phyloP scores from a whole-genome alignment of 768 basidiomycete genomes.

The Lyophyllum shimeji region DNA sequence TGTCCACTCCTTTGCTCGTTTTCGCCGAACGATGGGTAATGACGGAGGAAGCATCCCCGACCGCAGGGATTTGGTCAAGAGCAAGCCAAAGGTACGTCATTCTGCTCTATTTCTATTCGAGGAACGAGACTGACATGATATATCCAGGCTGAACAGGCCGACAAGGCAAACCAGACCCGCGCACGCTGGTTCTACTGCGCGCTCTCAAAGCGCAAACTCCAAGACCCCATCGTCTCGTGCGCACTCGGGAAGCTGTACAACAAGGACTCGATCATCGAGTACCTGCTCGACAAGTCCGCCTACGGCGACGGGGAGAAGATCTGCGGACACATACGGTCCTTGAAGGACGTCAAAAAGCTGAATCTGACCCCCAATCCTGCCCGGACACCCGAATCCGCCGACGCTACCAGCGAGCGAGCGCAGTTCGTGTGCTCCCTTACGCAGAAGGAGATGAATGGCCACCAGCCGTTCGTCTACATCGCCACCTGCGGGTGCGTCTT shows the following conservation, averaged over 20 bases:
- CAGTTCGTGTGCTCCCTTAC: conserved; percentile 91
- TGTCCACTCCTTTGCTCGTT: background rate
- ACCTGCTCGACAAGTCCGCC: conserved; percentile 74
- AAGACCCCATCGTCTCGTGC: conserved; percentile 89
- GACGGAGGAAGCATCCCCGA: conserved; percentile 89
- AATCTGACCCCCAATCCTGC: conserved; percentile 76
- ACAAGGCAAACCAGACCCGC: conserved; percentile 85
- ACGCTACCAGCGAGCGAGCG: conserved; percentile 46
- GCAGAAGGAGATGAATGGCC: conserved; percentile 93
- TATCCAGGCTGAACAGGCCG: conserved; percentile 74
- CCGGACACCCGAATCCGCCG: conserved; percentile 34
- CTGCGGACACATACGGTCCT: conserved; percentile 80
- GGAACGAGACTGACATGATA: background rate
- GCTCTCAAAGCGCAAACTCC: conserved; percentile 89
- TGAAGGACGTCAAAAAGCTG: conserved; percentile 90
- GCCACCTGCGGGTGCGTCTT: conserved; percentile 89
- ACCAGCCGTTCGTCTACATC: conserved; percentile 85
- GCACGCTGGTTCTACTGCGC: conserved; percentile 94
- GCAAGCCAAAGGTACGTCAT: conserved; percentile 60
- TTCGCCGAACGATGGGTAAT: conserved; percentile 63
- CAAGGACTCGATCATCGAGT: conserved; percentile 92
- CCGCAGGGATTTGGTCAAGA: conserved; percentile 74
- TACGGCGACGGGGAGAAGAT: conserved; percentile 93
- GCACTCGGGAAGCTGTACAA: conserved; percentile 94
- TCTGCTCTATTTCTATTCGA: background rate